These are phyloP conservation scores for Pyrenophora seminiperda DNA, from an alignment of 2,329 filamentous ascomycete species.

Conservation along the genomic window DNA sequence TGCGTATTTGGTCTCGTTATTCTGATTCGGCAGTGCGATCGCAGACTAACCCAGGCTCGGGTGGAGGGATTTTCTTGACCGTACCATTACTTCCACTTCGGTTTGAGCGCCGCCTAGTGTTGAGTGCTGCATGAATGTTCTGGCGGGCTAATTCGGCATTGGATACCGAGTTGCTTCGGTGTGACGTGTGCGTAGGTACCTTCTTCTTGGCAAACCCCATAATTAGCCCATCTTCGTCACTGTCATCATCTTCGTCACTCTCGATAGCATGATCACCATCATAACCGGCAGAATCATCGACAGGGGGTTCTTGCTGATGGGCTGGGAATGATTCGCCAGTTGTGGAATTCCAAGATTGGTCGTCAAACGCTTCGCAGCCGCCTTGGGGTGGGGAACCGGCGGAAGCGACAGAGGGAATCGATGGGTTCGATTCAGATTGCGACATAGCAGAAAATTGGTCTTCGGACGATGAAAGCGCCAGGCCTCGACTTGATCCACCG, in stretches of 20 bases:
- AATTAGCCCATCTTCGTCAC: constrained; percentile 49
- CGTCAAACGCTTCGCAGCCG: constrained; percentile 32
- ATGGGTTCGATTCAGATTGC: constrained; percentile 57
- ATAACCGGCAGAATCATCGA: constrained; percentile 47
- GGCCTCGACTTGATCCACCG: constrained; percentile 31
- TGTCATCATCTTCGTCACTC: constrained; percentile 49
- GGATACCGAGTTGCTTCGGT: constrained; percentile 47
- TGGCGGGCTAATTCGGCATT: constrained; percentile 45
- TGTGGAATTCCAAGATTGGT: constrained; percentile 29
- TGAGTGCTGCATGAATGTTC: constrained; percentile 32
- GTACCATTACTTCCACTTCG: constrained; percentile 58
- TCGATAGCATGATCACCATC: constrained; percentile 50
- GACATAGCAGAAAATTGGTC: constrained; percentile 56
- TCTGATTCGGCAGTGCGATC: constrained; percentile 9
- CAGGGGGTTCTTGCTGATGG: constrained; percentile 32
- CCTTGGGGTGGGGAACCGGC: constrained; percentile 53
- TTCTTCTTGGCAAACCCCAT: constrained; percentile 48
- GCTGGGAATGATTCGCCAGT: constrained; percentile 47
- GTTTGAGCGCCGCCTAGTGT: constrained; percentile 47
- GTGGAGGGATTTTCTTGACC: constrained; percentile 54
- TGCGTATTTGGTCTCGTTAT: constrained; percentile 13
- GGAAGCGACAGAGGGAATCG: constrained; percentile 58
- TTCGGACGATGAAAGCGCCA: constrained; percentile 55
- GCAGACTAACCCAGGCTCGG: constrained; percentile 21
- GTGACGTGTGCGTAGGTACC: constrained; percentile 26